Evolutionary conservation across 352 stramenopile genomes (phyloP), one percentile per base, ranked within the genome.

Genomic region (Pilasporangium apinafurcum): DNA sequence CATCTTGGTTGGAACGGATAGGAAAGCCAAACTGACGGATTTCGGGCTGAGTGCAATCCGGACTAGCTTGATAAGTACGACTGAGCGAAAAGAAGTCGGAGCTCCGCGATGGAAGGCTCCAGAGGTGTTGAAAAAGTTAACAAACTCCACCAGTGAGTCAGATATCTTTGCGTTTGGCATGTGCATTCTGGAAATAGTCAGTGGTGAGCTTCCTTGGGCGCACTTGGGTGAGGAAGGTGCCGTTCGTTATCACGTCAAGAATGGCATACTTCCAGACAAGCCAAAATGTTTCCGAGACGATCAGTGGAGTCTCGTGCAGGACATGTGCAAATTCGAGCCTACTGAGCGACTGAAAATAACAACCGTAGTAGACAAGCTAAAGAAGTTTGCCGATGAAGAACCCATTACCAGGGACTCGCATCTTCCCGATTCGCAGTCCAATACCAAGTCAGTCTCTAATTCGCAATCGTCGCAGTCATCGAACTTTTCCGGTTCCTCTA

Each of bases 131-230:
- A 20, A 20, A 12, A 42, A 37, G 5, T 8, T 6, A 4, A 31
- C 37, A 7, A 20, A 43, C 16, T 22, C 30, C 10, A 41, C 41
- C 13, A 31, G 47, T 13, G 37, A 24, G 16, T 58, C 50, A 5
- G 50, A 53, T 16, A 25, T 58, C 16, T 58, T 48, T 24, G 26
- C 50, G 18, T 47, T 58, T 27, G 50, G 50, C 7, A 58, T 58
- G 50, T 58, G 50, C 13, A 43, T 58, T 8, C 3, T 58, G 9
- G 43, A 58, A 18, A 37, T 32, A 4, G 14, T 35, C n/a, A 44
- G 36, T 5, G 29, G 29, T n/a, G 28, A 27, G 10, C 13, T 44
- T 31, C 43, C 37, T 24, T 43, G 44, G 38, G 44, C n/a, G n/a
- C n/a, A n/a, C n/a, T n/a, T n/a, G n/a, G n/a, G n/a, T n/a, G n/a